Evolutionary conservation across 768 basidiomycete genomes (phyloP).

Genomic region (Peribolospora kevripleyi): DNA sequence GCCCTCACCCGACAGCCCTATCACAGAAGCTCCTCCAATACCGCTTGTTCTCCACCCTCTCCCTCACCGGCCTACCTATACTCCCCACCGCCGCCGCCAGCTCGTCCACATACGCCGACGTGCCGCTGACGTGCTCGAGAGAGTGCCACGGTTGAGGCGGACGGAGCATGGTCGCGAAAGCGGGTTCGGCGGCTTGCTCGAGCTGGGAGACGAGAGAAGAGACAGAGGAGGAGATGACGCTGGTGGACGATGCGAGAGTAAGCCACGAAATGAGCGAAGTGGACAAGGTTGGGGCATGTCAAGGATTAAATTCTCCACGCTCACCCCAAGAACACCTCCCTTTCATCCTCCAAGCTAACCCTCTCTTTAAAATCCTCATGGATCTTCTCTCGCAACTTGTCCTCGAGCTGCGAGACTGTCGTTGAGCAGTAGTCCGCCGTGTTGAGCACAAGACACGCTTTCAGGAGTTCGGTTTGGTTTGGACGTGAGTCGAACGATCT

Average conservation of each 20-base stretch:
- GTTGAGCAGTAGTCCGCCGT: conserved; percentile 93
- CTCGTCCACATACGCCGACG: conserved; percentile 56
- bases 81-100: conserved; percentile 48
- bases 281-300: neutral
- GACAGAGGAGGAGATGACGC: conserved; percentile 65
- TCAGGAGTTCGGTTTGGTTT: conserved; percentile 48
- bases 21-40: conserved; percentile 77
- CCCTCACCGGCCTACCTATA: conserved; percentile 50
- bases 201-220: conserved; percentile 56
- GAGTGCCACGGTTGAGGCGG: conserved; percentile 41
- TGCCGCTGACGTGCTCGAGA: conserved; percentile 60
- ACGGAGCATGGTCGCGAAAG: conserved; percentile 49
- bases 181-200: conserved; percentile 55
- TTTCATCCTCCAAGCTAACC: conserved; percentile 57
- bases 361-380: conserved; percentile 49
- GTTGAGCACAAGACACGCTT: conserved; percentile 73
- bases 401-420: conserved; percentile 70
- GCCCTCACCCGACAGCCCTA: conserved; percentile 57
- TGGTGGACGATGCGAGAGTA: conserved; percentile 16
- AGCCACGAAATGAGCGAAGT: neutral
- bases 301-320: conserved; percentile 8
- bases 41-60: conserved; percentile 77
- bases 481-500: conserved; percentile 57
- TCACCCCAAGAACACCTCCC: conserved; percentile 71
- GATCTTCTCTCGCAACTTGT: conserved; percentile 65